Percentiles rank a stretch among this genome's conserved stretches.
Conservation (phyloP, 495 filamentous ascomycete genomes). For the Aspergillus haitiensis region DNA sequence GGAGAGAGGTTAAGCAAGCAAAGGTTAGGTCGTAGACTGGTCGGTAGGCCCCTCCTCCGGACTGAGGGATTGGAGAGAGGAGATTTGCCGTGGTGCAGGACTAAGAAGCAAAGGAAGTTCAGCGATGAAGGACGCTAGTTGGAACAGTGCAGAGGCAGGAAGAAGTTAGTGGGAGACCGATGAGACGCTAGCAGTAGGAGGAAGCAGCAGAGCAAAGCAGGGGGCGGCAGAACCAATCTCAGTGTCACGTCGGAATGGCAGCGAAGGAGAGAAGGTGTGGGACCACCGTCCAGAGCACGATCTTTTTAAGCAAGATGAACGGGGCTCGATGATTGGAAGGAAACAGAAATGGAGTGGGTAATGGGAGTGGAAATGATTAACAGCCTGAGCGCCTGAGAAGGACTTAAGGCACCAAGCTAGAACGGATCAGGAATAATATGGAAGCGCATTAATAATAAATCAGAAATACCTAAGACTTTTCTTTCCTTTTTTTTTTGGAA, state of each 20-base stretch:
- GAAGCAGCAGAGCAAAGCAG: slow-evolving; percentile 21
- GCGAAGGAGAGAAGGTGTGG: slow-evolving; percentile 27
- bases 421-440: neutral
- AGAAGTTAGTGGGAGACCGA: slow-evolving; percentile 17
- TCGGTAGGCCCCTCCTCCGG: slow-evolving; percentile 20
- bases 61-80: slow-evolving; percentile 22
- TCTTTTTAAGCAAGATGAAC: slow-evolving; percentile 7
- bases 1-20: slow-evolving; percentile 6
- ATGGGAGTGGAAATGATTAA: slow-evolving; percentile 13
- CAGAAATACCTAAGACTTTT: too few relatives aligned
- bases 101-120: slow-evolving; percentile 26
- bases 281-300: slow-evolving; percentile 32
- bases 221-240: slow-evolving; percentile 34
- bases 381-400: slow-evolving; percentile 27
- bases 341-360: slow-evolving; percentile 5
- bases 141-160: slow-evolving; percentile 23
- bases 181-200: slow-evolving; percentile 22
- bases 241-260: slow-evolving; percentile 31
- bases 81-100: slow-evolving; percentile 27
- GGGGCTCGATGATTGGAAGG: slow-evolving; percentile 6
- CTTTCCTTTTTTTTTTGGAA: too few relatives aligned
- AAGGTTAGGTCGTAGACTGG: slow-evolving; percentile 6
- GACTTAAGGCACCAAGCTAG: slow-evolving; percentile 25
- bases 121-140: slow-evolving; percentile 22
- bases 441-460: too few relatives aligned